phyloP scores from a whole-genome alignment of 257 asterid genomes.

The Anisodus tanguticus region DNA sequence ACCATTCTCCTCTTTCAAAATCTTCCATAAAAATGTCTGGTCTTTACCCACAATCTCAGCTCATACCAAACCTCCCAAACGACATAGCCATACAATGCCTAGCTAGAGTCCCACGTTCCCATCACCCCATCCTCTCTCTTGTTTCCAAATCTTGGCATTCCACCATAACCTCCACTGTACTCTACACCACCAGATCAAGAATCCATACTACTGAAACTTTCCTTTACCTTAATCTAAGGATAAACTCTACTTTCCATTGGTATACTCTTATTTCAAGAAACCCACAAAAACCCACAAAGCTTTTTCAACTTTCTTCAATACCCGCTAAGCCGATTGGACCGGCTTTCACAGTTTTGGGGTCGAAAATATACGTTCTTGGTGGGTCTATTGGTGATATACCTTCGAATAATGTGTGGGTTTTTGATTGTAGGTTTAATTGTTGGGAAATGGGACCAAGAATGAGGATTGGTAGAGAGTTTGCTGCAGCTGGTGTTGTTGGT shows the following conservation, averaged over 20 bases:
- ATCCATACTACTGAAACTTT: slow-evolving; percentile 60
- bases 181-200: slow-evolving; percentile 64
- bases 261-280: slow-evolving; percentile 41
- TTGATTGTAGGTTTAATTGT: slow-evolving; percentile 69
- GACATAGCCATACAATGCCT: slow-evolving; percentile 75
- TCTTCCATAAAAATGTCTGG: background rate
- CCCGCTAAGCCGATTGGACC: slow-evolving; percentile 72
- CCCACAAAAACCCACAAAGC: slow-evolving; percentile 31
- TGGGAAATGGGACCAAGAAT: slow-evolving; percentile 82
- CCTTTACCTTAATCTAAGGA: slow-evolving; percentile 66
- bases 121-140: slow-evolving; percentile 62
- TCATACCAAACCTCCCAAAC: slow-evolving; percentile 70
- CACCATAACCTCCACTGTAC: slow-evolving; percentile 51
- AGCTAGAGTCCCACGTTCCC: slow-evolving; percentile 69
- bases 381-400: slow-evolving; percentile 77
- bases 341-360: slow-evolving; percentile 61
- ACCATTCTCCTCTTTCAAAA: background rate
- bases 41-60: slow-evolving; percentile 27
- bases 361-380: slow-evolving; percentile 69
- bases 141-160: slow-evolving; percentile 81
- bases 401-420: slow-evolving; percentile 60
- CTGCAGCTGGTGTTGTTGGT: slow-evolving; percentile 66
- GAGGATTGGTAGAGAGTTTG: slow-evolving; percentile 74
- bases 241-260: slow-evolving; percentile 64
- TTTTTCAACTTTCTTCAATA: slow-evolving; percentile 55